These are phyloP conservation scores for Globisporangium polare DNA, from an alignment of 352 stramenopile species.

Conservation along the genomic window DNA sequence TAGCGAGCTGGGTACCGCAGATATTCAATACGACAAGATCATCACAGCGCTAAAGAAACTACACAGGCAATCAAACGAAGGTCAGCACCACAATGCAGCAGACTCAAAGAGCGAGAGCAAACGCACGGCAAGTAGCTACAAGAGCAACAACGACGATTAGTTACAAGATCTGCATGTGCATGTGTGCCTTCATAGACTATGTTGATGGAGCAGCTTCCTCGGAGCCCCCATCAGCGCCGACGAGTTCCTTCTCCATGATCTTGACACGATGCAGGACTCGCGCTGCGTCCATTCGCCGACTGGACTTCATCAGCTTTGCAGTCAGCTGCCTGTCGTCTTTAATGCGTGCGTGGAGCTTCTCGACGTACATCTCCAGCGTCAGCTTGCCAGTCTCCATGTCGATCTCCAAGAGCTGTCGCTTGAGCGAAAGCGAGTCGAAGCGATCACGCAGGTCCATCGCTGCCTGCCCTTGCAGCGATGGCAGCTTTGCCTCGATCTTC, in stretches of 20 bases:
- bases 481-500: constrained; percentile 54
- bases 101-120: constrained; percentile 2
- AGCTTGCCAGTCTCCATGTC: constrained; percentile 80
- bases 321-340: constrained; percentile 46
- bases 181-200: not conserved
- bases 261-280: constrained; percentile 73
- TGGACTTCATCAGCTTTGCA: constrained; percentile 32
- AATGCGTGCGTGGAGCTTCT: constrained; percentile 44
- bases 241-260: constrained; percentile 73
- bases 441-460: constrained; percentile 47
- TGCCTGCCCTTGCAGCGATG: constrained; percentile 26
- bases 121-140: constrained; percentile 7
- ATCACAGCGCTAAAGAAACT: constrained; percentile 25
- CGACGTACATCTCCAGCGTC: constrained; percentile 68
- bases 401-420: constrained; percentile 81
- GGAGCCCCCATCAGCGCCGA: constrained; percentile 27
- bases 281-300: constrained; percentile 51
- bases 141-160: constrained; percentile 2
- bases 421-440: constrained; percentile 62
- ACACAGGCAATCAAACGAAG: constrained; percentile 11
- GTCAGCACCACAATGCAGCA: constrained; percentile 4
- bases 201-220: constrained; percentile 7
- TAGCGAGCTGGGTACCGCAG: constrained; percentile 1
- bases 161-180: not conserved
- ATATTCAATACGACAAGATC: constrained; percentile 33